Evolutionary conservation across 306 rosid genomes (phyloP).

Genomic region (Vachellia pachyceras): DNA sequence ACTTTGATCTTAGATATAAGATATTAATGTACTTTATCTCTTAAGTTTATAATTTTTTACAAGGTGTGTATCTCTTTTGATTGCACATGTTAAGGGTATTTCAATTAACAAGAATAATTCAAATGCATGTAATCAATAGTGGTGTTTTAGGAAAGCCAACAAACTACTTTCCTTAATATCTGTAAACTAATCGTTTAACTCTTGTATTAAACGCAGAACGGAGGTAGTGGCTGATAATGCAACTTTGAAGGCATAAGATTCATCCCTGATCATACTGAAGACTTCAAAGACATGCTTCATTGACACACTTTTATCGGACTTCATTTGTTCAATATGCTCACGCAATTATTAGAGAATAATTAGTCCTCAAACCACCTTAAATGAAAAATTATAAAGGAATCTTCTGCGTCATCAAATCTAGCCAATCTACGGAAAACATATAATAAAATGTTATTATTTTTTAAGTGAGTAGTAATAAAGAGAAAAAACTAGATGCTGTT

Average conservation of each 20-base stretch:
- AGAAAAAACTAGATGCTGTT: constrained; percentile 31
- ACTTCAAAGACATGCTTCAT: constrained; percentile 19
- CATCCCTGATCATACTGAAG: constrained; percentile 1
- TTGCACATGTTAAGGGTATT: too few relatives aligned
- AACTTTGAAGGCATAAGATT: background rate
- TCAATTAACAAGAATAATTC: too few relatives aligned
- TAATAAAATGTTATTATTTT: background rate
- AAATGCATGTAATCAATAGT: background rate
- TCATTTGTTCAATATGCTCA: constrained; percentile 19
- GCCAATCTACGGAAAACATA: constrained; percentile 2
- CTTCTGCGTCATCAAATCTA: constrained; percentile 27
- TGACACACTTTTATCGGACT: constrained; percentile 30
- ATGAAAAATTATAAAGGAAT: constrained; percentile 26
- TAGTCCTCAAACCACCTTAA: constrained; percentile 23
- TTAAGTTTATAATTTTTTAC: too few relatives aligned
- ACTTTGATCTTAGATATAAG: too few relatives aligned
- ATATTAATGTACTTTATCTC: too few relatives aligned
- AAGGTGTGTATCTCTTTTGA: too few relatives aligned
- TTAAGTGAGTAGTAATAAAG: constrained; percentile 14
- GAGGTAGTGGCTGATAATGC: background rate
- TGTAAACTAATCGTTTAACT: too few relatives aligned
- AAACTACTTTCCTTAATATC: too few relatives aligned
- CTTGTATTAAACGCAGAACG: too few relatives aligned
- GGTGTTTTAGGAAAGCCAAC: too few relatives aligned
- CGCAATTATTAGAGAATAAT: constrained; percentile 22